phyloP scores from a whole-genome alignment of 1,284 basidiomycete genomes.

The Leccinum griseonigrum region DNA sequence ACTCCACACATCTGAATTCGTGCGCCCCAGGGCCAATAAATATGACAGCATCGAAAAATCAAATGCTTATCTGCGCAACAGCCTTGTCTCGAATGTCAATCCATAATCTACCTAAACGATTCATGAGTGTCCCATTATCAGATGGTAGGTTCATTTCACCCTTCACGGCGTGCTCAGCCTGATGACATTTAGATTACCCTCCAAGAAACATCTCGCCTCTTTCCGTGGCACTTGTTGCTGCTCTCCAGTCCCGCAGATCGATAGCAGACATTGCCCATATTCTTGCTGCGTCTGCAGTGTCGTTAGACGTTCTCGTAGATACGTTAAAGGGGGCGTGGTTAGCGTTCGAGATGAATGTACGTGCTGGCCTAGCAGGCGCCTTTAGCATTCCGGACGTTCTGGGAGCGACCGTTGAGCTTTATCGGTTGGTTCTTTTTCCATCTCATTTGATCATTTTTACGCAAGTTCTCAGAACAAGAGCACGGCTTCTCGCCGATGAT shows the following conservation, averaged over 20 bases:
- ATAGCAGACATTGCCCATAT: slow-evolving; percentile 54
- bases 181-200: slow-evolving; percentile 11
- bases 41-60: slow-evolving; percentile 55
- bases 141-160: slow-evolving; percentile 19
- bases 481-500: slow-evolving; percentile 29
- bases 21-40: slow-evolving; percentile 45
- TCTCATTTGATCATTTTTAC: slow-evolving; percentile 7
- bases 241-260: slow-evolving; percentile 45
- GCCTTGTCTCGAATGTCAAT: slow-evolving; percentile 46
- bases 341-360: slow-evolving; percentile 39
- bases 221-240: slow-evolving; percentile 39
- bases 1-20: background rate
- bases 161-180: slow-evolving; percentile 11
- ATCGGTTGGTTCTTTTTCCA: slow-evolving; percentile 39
- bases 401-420: slow-evolving; percentile 56
- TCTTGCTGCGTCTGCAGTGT: slow-evolving; percentile 41
- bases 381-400: slow-evolving; percentile 44
- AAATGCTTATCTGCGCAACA: slow-evolving; percentile 48
- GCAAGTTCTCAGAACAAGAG: slow-evolving; percentile 36
- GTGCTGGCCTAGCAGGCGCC: slow-evolving; percentile 34
- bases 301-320: slow-evolving; percentile 40
- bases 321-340: slow-evolving; percentile 43
- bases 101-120: slow-evolving; percentile 45
- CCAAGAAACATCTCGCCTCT: slow-evolving; percentile 24
- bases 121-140: slow-evolving; percentile 16